A percentile compares a stretch with the other conserved stretches of the same genome.
phyloP scores from a whole-genome alignment of 2,329 filamentous ascomycete genomes.

The Coniochaeta pulveracea region DNA sequence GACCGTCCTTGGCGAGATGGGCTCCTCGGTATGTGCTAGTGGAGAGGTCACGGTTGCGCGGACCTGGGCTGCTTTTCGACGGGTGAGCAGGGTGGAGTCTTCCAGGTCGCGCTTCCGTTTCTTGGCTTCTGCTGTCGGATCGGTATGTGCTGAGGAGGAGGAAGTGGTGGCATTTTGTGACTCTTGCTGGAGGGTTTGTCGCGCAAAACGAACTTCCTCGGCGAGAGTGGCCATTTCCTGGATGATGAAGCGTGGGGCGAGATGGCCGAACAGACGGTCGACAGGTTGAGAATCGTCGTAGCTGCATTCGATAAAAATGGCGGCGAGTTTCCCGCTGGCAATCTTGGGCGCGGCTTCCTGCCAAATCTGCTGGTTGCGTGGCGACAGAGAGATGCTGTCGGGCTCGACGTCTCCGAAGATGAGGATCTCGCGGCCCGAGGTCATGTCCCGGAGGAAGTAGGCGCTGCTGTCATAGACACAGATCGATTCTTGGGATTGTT shows the following conservation, averaged over 20 bases:
- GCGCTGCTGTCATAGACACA: slow-evolving; percentile 83
- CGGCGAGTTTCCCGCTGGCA: slow-evolving; percentile 56
- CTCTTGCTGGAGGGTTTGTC: slow-evolving; percentile 27
- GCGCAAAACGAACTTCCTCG: slow-evolving; percentile 50
- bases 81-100: slow-evolving; percentile 15
- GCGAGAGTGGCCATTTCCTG: slow-evolving; percentile 68
- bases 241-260: slow-evolving; percentile 73
- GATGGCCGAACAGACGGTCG: slow-evolving; percentile 74
- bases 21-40: slow-evolving; percentile 24
- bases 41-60: slow-evolving; percentile 10
- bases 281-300: slow-evolving; percentile 74
- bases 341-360: slow-evolving; percentile 80
- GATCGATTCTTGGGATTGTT: slow-evolving; percentile 25
- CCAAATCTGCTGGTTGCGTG: slow-evolving; percentile 78
- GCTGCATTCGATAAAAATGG: slow-evolving; percentile 92
- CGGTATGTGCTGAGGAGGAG: no score
- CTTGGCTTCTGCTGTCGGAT: slow-evolving; percentile 19
- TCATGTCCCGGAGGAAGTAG: slow-evolving; percentile 77
- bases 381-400: slow-evolving; percentile 70
- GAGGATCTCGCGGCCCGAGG: slow-evolving; percentile 64
- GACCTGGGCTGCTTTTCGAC: slow-evolving; percentile 9
- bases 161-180: no score
- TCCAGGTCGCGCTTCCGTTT: slow-evolving; percentile 53
- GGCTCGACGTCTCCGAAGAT: slow-evolving; percentile 96
- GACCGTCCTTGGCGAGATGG: slow-evolving; percentile 40